Base-by-base conservation (phyloP, 345 rosid species). In the Cardamine resedifolia region DNA sequence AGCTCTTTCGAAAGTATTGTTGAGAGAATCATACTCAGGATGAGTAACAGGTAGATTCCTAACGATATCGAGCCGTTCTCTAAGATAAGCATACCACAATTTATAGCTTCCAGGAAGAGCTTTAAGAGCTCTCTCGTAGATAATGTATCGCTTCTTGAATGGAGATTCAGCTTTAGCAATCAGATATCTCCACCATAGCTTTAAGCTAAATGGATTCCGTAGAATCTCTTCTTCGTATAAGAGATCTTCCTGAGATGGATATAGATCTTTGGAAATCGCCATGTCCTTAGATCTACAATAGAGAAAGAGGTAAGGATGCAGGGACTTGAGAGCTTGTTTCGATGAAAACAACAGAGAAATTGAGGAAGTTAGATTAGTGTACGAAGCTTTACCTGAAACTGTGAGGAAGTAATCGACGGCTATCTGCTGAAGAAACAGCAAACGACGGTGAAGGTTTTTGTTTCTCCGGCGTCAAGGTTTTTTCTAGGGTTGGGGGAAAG, bases 111-210 rank as follows among this genome's bases (percentile, higher is more conserved):
- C 96, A 1, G 99, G 99, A 49, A 95, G 78, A 14, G 97, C 90
- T 67, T 84, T 95, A 0, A 95, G 65, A 7, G 97, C 91, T 38
- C 99, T 78, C 82, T 95, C 99, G 57, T 91, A 95, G 48, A 91
- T 86, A 1, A 90, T 58, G 70, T 83, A 86, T 6, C 97, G 85
- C 48, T 91, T 91, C 80, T 77, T 80, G 71, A 88, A 85, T 0
- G 96, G 92, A 21, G 91, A 74, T 0, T 86, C 96, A 4, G 92
- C 77, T 49, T 87, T 83, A 0, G 97, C 95, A 3, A 87, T 80
- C 24, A 95, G 47, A 69, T 91, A 95, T 4, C 99, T 87, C 99
- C 99, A 95, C 99, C 99, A 91, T 0, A 91, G 89, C 79, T 89
- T 91, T 7, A 91, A 77, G 72, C 90, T 88, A 39, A 89, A 94